phyloP scores from a whole-genome alignment of 108 stramenopile species.

The Bacterosira constricta region DNA sequence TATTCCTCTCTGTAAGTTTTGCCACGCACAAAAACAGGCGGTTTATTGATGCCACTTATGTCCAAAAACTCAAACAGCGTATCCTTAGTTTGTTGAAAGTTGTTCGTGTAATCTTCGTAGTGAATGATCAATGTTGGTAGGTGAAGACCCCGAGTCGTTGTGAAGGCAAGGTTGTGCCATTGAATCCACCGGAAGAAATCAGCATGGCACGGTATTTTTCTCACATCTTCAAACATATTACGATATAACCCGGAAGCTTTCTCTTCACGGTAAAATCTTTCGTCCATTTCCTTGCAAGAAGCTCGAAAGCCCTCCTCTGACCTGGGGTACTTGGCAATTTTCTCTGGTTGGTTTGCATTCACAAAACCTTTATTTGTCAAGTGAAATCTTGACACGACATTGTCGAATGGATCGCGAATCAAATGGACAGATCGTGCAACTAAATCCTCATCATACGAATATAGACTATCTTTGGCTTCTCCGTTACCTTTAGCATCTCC shows the following conservation, averaged over 20 bases:
- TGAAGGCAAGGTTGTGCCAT: slow-evolving; percentile 26
- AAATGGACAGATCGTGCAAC: slow-evolving; percentile 71
- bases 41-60: background rate
- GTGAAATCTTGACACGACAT: slow-evolving; percentile 77
- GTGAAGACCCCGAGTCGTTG: background rate
- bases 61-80: slow-evolving; percentile 33
- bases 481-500: background rate
- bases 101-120: slow-evolving; percentile 20
- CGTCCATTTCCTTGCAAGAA: slow-evolving; percentile 27
- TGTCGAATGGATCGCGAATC: slow-evolving; percentile 71
- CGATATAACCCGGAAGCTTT: background rate
- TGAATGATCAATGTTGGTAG: slow-evolving; percentile 10
- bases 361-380: slow-evolving; percentile 43
- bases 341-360: slow-evolving; percentile 20
- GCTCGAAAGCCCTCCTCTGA: slow-evolving; percentile 23
- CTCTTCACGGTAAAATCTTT: background rate
- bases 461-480: background rate
- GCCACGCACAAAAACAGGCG: slow-evolving; percentile 11
- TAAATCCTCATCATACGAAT: slow-evolving; percentile 21
- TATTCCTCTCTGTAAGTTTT: slow-evolving; percentile 14
- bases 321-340: slow-evolving; percentile 4
- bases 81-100: slow-evolving; percentile 16
- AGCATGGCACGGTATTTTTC: slow-evolving; percentile 6
- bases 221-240: slow-evolving; percentile 4
- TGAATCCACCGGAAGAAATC: slow-evolving; percentile 25